Evolutionary conservation across 345 rosid genomes (phyloP).

Genomic region (Durio zibethinus): DNA sequence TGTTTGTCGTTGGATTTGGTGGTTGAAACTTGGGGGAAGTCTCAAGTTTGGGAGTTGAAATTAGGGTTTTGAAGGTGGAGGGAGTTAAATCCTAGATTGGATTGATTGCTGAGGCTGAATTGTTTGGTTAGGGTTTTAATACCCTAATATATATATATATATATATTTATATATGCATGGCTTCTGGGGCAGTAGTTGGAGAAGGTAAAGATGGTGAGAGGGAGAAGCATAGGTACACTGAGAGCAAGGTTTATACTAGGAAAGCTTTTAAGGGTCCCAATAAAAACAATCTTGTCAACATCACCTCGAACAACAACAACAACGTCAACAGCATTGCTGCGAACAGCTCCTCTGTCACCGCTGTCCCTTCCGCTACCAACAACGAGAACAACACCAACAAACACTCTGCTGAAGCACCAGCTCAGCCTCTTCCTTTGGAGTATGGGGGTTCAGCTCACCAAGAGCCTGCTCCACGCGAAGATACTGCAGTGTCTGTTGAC

Average conservation of each 20-base stretch:
- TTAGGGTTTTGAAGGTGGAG: constrained; percentile 18
- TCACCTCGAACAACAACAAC: constrained; percentile 7
- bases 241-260: constrained; percentile 73
- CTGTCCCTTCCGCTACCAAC: neutral
- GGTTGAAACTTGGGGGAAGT: neutral
- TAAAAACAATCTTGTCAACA: constrained; percentile 26
- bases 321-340: neutral
- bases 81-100: constrained; percentile 9
- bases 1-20: neutral
- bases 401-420: constrained; percentile 23
- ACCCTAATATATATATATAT: no score
- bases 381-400: constrained; percentile 6
- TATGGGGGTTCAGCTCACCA: constrained; percentile 33
- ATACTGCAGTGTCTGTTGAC: constrained; percentile 36
- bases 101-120: neutral
- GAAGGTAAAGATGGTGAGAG: constrained; percentile 57
- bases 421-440: constrained; percentile 33
- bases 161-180: constrained; percentile 94
- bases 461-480: constrained; percentile 25
- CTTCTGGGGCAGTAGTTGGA: constrained; percentile 76
- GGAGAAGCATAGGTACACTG: constrained; percentile 61
- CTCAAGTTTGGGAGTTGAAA: neutral
- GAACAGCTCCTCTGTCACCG: neutral
- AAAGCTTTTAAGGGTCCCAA: constrained; percentile 57
- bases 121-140: constrained; percentile 39